Conservation (phyloP, 1,284 basidiomycete genomes). For the Porphyrellus sp. region DNA sequence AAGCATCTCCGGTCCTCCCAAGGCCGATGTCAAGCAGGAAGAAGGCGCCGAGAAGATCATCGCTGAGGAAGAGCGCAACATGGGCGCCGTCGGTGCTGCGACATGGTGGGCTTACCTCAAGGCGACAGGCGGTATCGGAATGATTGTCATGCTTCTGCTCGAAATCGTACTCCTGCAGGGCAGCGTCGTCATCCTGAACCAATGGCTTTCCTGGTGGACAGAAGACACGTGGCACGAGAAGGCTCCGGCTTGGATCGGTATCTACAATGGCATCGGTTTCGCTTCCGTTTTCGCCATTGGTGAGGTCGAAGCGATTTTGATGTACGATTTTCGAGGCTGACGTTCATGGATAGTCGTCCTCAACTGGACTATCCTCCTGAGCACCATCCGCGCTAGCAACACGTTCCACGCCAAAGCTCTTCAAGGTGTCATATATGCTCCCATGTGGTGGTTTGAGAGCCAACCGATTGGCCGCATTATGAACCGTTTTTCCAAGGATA, state of each 20-base stretch:
- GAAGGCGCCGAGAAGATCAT: slow-evolving; percentile 44
- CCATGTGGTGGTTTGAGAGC: slow-evolving; percentile 43
- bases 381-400: slow-evolving; percentile 42
- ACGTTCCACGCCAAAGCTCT: slow-evolving; percentile 41
- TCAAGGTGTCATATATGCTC: slow-evolving; percentile 40
- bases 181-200: slow-evolving; percentile 21
- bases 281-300: slow-evolving; percentile 38
- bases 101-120: slow-evolving; percentile 33
- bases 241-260: slow-evolving; percentile 28
- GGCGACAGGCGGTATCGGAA: slow-evolving; percentile 22
- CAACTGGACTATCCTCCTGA: slow-evolving; percentile 35
- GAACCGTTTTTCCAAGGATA: slow-evolving; percentile 48
- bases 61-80: slow-evolving; percentile 54
- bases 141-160: slow-evolving; percentile 21
- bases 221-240: slow-evolving; percentile 34
- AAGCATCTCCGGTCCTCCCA: slow-evolving; percentile 11
- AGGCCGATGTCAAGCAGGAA: slow-evolving; percentile 10
- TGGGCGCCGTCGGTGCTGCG: slow-evolving; percentile 50
- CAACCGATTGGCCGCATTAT: slow-evolving; percentile 48
- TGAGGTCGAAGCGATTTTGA: slow-evolving; percentile 10
- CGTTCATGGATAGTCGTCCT: slow-evolving; percentile 17
- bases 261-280: slow-evolving; percentile 35
- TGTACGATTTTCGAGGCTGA: slow-evolving; percentile 12
- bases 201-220: slow-evolving; percentile 35
- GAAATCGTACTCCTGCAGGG: slow-evolving; percentile 18